Percentiles rank a stretch among this genome's conserved stretches.
Evolutionary conservation across 768 basidiomycete species (phyloP).

Genomic region (Multifurca ochricompacta): DNA sequence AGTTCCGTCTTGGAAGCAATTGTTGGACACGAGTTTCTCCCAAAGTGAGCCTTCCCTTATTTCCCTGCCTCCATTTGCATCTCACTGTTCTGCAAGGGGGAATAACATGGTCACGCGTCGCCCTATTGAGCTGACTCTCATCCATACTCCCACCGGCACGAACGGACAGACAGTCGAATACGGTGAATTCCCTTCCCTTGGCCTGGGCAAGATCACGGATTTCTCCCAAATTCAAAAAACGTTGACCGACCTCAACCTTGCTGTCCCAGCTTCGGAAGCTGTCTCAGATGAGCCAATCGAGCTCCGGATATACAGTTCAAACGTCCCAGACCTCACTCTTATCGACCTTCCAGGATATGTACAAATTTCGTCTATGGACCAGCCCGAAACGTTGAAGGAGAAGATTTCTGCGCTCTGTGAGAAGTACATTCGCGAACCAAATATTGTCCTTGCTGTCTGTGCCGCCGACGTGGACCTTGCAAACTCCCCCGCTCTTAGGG

Average conservation of each 20-base stretch:
- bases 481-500: conserved; percentile 91
- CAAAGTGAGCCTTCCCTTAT: conserved; percentile 66
- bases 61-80: neutral
- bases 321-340: conserved; percentile 94
- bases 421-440: conserved; percentile 98
- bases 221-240: conserved; percentile 90
- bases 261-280: conserved; percentile 82
- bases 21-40: conserved; percentile 95
- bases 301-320: conserved; percentile 90
- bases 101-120: conserved; percentile 99
- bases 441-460: conserved; percentile 97
- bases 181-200: conserved; percentile 89
- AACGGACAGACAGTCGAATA: conserved; percentile 64
- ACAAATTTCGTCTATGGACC: conserved; percentile 90
- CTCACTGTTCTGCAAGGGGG: conserved; percentile 48
- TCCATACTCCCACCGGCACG: conserved; percentile 70
- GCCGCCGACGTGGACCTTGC: conserved; percentile 98
- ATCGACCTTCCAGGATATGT: conserved; percentile 98
- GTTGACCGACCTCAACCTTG: conserved; percentile 89
- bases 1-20: conserved; percentile 96
- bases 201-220: conserved; percentile 82
- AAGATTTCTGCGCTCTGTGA: conserved; percentile 88
- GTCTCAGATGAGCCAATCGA: conserved; percentile 95
- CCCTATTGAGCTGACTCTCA: conserved; percentile 94
- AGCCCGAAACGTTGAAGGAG: conserved; percentile 89